These are phyloP conservation scores for Chaetomidium leptoderma DNA, from an alignment of 495 filamentous ascomycete species.

Conservation along the genomic window DNA sequence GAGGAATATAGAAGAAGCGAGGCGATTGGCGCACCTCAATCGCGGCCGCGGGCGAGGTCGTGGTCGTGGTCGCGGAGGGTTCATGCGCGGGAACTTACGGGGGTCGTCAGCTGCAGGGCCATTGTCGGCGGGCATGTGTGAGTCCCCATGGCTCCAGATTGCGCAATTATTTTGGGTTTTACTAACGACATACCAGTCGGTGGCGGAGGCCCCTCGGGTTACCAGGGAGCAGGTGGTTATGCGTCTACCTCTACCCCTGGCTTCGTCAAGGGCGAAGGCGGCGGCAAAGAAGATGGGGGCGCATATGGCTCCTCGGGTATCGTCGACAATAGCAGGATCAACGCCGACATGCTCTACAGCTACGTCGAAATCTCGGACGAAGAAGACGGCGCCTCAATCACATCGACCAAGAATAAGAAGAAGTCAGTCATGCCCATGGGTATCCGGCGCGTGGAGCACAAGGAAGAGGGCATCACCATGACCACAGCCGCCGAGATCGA, in stretches of 20 bases:
- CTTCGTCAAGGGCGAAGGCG: conserved; percentile 17
- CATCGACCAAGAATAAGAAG: conserved; percentile 20
- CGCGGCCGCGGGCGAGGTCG: conserved; percentile 35
- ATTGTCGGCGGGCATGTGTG: conserved; percentile 37
- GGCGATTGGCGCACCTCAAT: conserved; percentile 17
- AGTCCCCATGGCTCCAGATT: background rate
- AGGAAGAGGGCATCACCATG: conserved; percentile 48
- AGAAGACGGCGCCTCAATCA: conserved; percentile 23
- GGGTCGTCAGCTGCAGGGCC: conserved; percentile 37
- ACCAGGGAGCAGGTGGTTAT: conserved; percentile 26
- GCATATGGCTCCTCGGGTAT: conserved; percentile 27
- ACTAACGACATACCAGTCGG: background rate
- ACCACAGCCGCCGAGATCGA: conserved; percentile 52
- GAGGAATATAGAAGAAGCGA: conserved; percentile 33
- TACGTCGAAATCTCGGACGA: conserved; percentile 29
- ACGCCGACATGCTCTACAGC: conserved; percentile 41
- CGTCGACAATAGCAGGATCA: conserved; percentile 35
- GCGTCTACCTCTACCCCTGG: conserved; percentile 34
- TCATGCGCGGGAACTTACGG: conserved; percentile 26
- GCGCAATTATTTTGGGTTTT: background rate
- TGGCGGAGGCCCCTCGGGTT: conserved; percentile 30
- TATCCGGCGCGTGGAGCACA: conserved; percentile 50
- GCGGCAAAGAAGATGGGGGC: background rate
- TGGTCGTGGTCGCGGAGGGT: conserved; percentile 38
- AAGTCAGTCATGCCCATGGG: conserved; percentile 42